Conservation (phyloP, 352 stramenopile genomes). For the Pythium vanterpoolii region DNA sequence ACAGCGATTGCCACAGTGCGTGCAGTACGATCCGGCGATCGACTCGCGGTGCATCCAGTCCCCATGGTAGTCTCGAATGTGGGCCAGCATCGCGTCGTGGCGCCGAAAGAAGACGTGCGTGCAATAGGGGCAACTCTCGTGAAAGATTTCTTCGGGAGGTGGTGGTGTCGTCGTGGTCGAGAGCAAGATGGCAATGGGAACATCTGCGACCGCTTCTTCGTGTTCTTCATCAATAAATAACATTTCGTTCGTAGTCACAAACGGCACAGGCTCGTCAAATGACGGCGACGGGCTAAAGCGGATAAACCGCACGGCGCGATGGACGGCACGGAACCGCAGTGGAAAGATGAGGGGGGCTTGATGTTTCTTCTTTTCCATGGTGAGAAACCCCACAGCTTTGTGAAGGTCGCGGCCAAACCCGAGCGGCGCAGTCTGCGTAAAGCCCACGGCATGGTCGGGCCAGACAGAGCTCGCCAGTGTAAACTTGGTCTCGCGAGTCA, state of each 20-base stretch:
- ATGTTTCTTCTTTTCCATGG: conserved; percentile 37
- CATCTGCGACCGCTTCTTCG: conserved; percentile 13
- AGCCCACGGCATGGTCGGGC: conserved; percentile 27
- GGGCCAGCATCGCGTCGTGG: conserved; percentile 17
- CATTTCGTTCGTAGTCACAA: conserved; percentile 24
- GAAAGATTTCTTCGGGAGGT: conserved; percentile 15
- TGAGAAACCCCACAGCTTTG: conserved; percentile 32
- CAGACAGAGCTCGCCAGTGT: conserved; percentile 26
- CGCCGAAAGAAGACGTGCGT: conserved; percentile 17
- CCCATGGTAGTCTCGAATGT: conserved; percentile 26
- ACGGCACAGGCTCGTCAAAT: conserved; percentile 23
- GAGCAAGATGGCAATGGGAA: conserved; percentile 22
- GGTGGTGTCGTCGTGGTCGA: neutral
- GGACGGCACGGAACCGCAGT: conserved; percentile 26
- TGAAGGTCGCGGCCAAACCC: conserved; percentile 16
- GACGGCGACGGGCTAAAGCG: conserved; percentile 5
- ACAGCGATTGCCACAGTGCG: conserved; percentile 16
- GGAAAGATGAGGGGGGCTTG: conserved; percentile 29
- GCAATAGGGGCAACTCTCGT: conserved; percentile 25
- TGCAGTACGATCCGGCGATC: conserved; percentile 20
- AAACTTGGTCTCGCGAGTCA: conserved; percentile 28
- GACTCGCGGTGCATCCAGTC: conserved; percentile 26
- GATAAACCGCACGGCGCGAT: conserved; percentile 19
- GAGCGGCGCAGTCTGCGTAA: conserved; percentile 24
- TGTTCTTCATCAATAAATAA: conserved; percentile 28